phyloP scores from a whole-genome alignment of 345 rosid genomes.

The Lenwebbia sp. region DNA sequence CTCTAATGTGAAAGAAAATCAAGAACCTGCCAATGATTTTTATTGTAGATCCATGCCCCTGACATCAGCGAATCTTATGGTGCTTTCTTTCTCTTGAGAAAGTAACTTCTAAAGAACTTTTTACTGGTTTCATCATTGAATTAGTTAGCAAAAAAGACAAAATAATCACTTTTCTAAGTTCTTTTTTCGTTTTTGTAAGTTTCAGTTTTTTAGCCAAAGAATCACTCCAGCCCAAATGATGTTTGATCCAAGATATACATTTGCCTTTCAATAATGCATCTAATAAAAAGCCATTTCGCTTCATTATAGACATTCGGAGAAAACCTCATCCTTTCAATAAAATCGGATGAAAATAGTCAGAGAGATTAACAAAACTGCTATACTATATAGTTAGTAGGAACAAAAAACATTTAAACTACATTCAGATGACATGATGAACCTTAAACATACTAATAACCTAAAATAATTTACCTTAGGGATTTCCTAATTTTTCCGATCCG shows the following conservation, averaged over 20 bases:
- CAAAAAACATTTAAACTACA: no score
- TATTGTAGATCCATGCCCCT: neutral
- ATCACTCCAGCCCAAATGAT: neutral
- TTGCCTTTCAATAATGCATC: neutral
- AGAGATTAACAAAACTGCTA: no score
- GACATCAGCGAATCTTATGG: neutral
- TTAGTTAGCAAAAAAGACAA: neutral
- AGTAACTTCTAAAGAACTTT: neutral
- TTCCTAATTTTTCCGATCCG: neutral
- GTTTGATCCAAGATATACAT: neutral
- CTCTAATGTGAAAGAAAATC: neutral
- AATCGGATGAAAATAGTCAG: no score
- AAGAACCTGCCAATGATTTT: neutral
- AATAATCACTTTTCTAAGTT: no score
- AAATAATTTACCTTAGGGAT: no score
- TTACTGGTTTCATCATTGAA: neutral
- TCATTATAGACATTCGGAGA: no score
- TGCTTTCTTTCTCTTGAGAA: neutral
- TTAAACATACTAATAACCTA: no score
- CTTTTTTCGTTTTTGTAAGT: no score
- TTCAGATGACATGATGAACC: no score
- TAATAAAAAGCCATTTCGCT: no score
- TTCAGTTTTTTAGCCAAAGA: neutral
- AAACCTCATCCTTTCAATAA: no score
- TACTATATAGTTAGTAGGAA: no score